Evolutionary conservation across 371 early-diverging fungal species (phyloP).

Genomic region (Lichtheimia ornata): DNA sequence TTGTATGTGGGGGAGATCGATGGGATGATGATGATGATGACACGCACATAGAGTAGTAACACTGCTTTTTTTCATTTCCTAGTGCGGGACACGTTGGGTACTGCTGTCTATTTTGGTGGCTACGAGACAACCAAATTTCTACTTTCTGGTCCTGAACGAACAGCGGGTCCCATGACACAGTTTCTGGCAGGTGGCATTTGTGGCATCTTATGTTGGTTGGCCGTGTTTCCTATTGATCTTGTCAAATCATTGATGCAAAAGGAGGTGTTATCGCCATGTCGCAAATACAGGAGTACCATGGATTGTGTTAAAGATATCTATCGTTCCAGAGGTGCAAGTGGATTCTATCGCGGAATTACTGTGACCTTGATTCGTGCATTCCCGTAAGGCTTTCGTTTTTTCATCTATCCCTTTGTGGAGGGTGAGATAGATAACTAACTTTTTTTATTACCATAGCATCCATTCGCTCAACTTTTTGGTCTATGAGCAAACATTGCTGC

Average conservation of each 20-base stretch:
- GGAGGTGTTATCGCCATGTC: conserved; percentile 58
- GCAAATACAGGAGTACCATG: conserved; percentile 43
- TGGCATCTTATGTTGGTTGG: conserved; percentile 80
- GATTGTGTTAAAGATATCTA: conserved; percentile 63
- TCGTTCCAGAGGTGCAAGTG: conserved; percentile 50
- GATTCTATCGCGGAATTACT: conserved; percentile 75
- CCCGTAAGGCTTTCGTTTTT: conserved; percentile 52
- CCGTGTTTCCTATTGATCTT: conserved; percentile 81
- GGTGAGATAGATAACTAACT: neutral
- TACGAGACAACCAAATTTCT: conserved; percentile 76
- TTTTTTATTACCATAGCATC: conserved; percentile 9
- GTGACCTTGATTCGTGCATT: conserved; percentile 80
- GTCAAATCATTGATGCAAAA: conserved; percentile 80
- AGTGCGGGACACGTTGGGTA: conserved; percentile 73
- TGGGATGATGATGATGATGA: neutral
- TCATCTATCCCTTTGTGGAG: neutral
- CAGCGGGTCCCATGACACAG: conserved; percentile 68
- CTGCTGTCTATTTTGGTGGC: conserved; percentile 78
- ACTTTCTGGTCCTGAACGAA: conserved; percentile 42
- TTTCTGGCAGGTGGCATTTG: conserved; percentile 81
- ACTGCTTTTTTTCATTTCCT: neutral
- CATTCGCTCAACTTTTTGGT: conserved; percentile 28
- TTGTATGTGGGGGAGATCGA: conserved; percentile 19
- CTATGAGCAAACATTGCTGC: conserved; percentile 25
- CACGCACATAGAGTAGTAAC: neutral